Conservation (phyloP, 805 yeast species). For the Candida silvicultrix region DNA sequence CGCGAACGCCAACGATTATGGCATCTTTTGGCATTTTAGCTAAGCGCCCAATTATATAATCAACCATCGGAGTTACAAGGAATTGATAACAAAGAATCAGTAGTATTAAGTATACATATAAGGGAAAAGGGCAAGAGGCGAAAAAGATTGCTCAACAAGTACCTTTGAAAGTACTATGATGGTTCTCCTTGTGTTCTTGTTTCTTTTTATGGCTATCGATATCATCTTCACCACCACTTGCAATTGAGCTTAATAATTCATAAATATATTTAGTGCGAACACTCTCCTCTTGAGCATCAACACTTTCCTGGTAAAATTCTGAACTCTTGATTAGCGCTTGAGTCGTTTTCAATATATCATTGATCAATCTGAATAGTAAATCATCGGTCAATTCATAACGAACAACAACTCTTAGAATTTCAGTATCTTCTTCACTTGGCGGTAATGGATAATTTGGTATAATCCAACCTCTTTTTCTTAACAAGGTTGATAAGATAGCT, state of each 20-base stretch:
- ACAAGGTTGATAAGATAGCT: slow-evolving; percentile 59
- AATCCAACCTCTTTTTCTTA: slow-evolving; percentile 80
- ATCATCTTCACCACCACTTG: slow-evolving; percentile 49
- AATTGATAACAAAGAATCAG: background rate
- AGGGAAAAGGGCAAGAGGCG: no score
- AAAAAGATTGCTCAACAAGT: slow-evolving; percentile 12
- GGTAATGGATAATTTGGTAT: slow-evolving; percentile 88
- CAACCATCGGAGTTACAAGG: no score
- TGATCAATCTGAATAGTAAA: slow-evolving; percentile 57
- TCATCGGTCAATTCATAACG: slow-evolving; percentile 59
- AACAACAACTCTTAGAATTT: slow-evolving; percentile 81
- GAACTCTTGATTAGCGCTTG: slow-evolving; percentile 47
- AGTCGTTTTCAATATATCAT: slow-evolving; percentile 46
- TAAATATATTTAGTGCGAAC: slow-evolving; percentile 31
- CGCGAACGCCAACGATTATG: no score
- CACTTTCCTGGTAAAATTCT: slow-evolving; percentile 20
- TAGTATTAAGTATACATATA: no score
- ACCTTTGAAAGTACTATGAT: slow-evolving; percentile 23
- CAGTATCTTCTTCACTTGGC: slow-evolving; percentile 44
- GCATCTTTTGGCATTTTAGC: no score
- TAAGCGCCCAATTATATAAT: no score
- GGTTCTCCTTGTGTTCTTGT: slow-evolving; percentile 16
- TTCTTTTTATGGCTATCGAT: slow-evolving; percentile 6
- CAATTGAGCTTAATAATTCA: slow-evolving; percentile 45
- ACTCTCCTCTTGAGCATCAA: slow-evolving; percentile 8